Evolutionary conservation across 306 rosid genomes (phyloP).

Genomic region (Dryas alaskensis): DNA sequence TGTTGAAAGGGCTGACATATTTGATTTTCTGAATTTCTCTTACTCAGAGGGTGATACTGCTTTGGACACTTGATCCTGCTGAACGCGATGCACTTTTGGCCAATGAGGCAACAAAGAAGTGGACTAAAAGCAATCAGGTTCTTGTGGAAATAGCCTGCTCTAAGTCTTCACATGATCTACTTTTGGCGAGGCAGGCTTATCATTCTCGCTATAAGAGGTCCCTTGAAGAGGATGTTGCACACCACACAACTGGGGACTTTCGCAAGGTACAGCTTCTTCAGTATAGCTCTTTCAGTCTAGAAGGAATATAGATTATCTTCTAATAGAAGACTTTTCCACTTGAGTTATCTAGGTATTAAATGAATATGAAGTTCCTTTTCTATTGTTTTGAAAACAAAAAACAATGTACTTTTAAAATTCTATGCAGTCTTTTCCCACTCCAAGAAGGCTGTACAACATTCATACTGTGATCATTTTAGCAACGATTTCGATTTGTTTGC

Average conservation of each 20-base stretch:
- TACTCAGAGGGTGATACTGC: constrained; percentile 39
- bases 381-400: background rate
- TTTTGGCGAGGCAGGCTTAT: constrained; percentile 45
- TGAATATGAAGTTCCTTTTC: background rate
- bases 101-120: constrained; percentile 45
- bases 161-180: constrained; percentile 39
- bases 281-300: background rate
- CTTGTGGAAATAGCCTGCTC: constrained; percentile 49
- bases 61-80: constrained; percentile 56
- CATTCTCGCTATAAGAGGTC: constrained; percentile 51
- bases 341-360: background rate
- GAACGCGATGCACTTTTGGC: constrained; percentile 54
- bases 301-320: background rate
- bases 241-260: constrained; percentile 51
- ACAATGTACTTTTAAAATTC: background rate
- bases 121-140: constrained; percentile 40
- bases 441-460: background rate
- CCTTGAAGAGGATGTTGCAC: constrained; percentile 60
- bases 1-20: background rate
- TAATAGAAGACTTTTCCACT: background rate
- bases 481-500: too few relatives aligned
- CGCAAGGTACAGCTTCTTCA: constrained; percentile 41
- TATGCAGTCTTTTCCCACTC: background rate
- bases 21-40: background rate
- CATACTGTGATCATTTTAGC: too few relatives aligned